Base-by-base conservation (phyloP, 2,329 filamentous ascomycete genomes). In the Graphilbum fragrans region DNA sequence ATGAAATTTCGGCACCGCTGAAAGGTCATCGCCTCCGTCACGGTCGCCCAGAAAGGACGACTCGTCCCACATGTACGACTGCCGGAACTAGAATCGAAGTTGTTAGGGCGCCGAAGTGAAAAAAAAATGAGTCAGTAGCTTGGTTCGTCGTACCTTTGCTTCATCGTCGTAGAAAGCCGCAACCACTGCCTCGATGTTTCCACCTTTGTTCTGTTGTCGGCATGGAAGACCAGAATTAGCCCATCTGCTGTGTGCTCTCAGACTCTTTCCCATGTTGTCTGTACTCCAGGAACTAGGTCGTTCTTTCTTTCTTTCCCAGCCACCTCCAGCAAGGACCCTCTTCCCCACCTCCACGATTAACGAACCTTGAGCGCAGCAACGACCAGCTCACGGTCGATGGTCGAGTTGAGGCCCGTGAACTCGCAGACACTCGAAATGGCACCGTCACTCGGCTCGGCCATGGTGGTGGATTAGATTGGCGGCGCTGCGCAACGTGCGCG, bases 51-150 rank as follows among this genome's bases (percentile, higher is more conserved):
- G 55, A 45, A 77, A 80, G 35, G 65, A 61, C 23, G 54, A 58
- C 41, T 80, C 74, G 45, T 77, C 67, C 73, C 74, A 80, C 22
- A 56, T 57, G 48, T 75, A 74, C 53, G 69, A 63, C 40, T 56
- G 55, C 35, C 56, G 60, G 44, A 72, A 71, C 66, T 70, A 45
- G 22, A 41, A 11, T 12, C 8, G 5, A 5, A 32, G 6, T 18
- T 5, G 25, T 25, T 32, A 31, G 31, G 7, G 19, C 14, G 19
- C 4, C 6, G 23, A 19, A 40, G 10, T 39, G 27, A 42, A 34
- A 4, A 3, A 19, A n/a, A 19, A 34, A 4, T 6, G 19, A 33
- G 8, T n/a, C 9, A 12, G n/a, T n/a, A 18, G 3, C 2, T 19
- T 1, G 6, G 19, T 16, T 19, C 14, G 54, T 58, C 60, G 48